Percentiles rank a stretch among this genome's conserved stretches.
phyloP scores from a whole-genome alignment of 192 early-diverging fungal species.

The Rhizoclosmatium sp. region DNA sequence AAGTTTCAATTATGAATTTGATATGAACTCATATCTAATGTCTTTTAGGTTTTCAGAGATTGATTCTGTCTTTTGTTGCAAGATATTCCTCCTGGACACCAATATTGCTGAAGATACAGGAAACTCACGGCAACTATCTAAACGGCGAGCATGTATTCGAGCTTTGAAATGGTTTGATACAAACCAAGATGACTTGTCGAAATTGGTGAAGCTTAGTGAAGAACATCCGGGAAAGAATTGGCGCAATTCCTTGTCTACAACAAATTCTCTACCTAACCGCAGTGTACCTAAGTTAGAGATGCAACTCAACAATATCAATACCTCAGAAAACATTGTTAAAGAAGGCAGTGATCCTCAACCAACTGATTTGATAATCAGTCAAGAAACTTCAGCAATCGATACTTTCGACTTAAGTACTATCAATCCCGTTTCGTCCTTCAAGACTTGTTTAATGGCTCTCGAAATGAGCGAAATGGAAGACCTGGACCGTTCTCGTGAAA shows the following conservation, averaged over 20 bases:
- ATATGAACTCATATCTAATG: constrained; percentile 3
- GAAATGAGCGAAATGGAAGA: not conserved
- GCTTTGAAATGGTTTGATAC: constrained; percentile 44
- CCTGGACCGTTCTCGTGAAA: not conserved
- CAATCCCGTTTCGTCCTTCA: not conserved
- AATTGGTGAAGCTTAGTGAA: constrained; percentile 29
- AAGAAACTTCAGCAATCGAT: not conserved
- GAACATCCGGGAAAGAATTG: constrained; percentile 2
- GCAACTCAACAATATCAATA: not conserved
- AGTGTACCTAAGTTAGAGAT: no score
- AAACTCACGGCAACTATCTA: constrained; percentile 48
- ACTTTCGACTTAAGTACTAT: not conserved
- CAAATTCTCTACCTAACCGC: no score
- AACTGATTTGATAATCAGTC: not conserved
- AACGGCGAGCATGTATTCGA: constrained; percentile 36
- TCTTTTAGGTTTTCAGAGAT: constrained; percentile 26
- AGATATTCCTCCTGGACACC: constrained; percentile 35
- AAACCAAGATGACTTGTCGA: constrained; percentile 1
- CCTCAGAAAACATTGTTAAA: not conserved
- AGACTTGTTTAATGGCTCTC: not conserved
- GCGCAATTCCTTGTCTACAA: not conserved
- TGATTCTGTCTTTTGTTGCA: not conserved
- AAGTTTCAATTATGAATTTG: constrained; percentile 10
- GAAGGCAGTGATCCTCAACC: not conserved
- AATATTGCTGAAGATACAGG: constrained; percentile 34